Percentiles rank a stretch among this genome's conserved stretches.
These are phyloP conservation scores for Hypoxylon lenormandii DNA, from an alignment of 495 filamentous ascomycete genomes.

Conservation along the genomic window DNA sequence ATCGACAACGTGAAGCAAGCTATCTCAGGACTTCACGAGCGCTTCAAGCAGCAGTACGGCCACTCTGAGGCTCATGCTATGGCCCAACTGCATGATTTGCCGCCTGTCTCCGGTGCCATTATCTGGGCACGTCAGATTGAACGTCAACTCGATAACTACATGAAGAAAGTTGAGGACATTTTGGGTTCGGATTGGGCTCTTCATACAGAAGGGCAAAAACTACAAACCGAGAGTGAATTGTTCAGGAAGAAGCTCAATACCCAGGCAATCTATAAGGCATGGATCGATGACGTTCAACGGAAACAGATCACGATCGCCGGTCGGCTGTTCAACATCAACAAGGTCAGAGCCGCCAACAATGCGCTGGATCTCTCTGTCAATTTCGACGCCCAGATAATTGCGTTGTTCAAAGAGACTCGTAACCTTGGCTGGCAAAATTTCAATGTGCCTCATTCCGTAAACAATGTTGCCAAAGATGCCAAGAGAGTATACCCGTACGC, in stretches of 20 bases:
- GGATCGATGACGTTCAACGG: conserved; percentile 87
- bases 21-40: conserved; percentile 90
- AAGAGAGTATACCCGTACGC: conserved; percentile 97
- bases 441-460: conserved; percentile 90
- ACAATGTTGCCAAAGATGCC: conserved; percentile 94
- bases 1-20: conserved; percentile 97
- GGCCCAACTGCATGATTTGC: conserved; percentile 94
- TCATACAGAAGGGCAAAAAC: conserved; percentile 92
- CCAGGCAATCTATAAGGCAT: conserved; percentile 89
- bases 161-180: conserved; percentile 97
- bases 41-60: conserved; percentile 98
- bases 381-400: conserved; percentile 96
- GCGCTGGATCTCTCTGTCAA: conserved; percentile 88
- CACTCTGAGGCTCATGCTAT: conserved; percentile 97
- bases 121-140: conserved; percentile 98
- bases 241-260: conserved; percentile 98
- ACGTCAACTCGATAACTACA: conserved; percentile 90
- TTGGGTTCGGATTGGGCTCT: conserved; percentile 92
- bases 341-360: conserved; percentile 87
- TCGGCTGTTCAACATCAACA: conserved; percentile 87
- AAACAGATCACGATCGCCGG: conserved; percentile 90
- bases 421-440: conserved; percentile 94
- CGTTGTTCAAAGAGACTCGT: conserved; percentile 97
- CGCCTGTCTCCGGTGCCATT: conserved; percentile 94
- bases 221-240: conserved; percentile 85